Evolutionary conservation across 1,139 yeast species (phyloP).

Genomic region (Yamadazyma epiphylla): DNA sequence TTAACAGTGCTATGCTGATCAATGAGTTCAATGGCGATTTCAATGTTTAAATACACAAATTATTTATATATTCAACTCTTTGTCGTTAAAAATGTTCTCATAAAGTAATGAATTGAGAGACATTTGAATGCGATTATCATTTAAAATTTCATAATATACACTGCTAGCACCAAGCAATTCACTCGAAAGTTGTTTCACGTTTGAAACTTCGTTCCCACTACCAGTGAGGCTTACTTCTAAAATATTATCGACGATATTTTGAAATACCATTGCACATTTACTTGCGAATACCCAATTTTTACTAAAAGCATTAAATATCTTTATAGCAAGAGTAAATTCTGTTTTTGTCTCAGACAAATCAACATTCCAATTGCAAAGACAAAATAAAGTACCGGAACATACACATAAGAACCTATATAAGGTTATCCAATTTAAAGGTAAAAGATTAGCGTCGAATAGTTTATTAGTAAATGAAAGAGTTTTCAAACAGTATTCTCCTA

Average conservation of each 20-base stretch:
- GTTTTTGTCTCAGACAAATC: slow-evolving; percentile 41
- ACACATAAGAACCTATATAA: slow-evolving; percentile 40
- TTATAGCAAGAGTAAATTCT: slow-evolving; percentile 42
- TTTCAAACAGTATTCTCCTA: slow-evolving; percentile 38
- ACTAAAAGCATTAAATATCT: slow-evolving; percentile 41
- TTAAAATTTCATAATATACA: slow-evolving; percentile 41
- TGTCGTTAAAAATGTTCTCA: no score
- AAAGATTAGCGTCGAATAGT: slow-evolving; percentile 34
- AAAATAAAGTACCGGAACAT: slow-evolving; percentile 42
- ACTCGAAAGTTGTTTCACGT: slow-evolving; percentile 32
- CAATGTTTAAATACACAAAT: no score
- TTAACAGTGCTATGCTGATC: no score
- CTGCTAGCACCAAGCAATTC: slow-evolving; percentile 41
- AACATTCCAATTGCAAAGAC: slow-evolving; percentile 42
- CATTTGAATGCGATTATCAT: slow-evolving; percentile 37
- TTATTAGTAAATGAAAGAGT: slow-evolving; percentile 39
- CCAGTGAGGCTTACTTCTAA: slow-evolving; percentile 31
- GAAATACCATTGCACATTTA: slow-evolving; percentile 40
- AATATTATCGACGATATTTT: slow-evolving; percentile 35
- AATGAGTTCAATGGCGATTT: no score
- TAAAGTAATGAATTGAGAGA: slow-evolving; percentile 9
- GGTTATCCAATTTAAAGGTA: slow-evolving; percentile 50
- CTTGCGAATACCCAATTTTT: slow-evolving; percentile 44
- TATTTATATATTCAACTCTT: no score
- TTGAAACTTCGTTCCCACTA: slow-evolving; percentile 24